Evolutionary conservation across 768 basidiomycete genomes (phyloP), one percentile per base, ranked within the genome.

Genomic region (Naganishia vaughanmartiniae): DNA sequence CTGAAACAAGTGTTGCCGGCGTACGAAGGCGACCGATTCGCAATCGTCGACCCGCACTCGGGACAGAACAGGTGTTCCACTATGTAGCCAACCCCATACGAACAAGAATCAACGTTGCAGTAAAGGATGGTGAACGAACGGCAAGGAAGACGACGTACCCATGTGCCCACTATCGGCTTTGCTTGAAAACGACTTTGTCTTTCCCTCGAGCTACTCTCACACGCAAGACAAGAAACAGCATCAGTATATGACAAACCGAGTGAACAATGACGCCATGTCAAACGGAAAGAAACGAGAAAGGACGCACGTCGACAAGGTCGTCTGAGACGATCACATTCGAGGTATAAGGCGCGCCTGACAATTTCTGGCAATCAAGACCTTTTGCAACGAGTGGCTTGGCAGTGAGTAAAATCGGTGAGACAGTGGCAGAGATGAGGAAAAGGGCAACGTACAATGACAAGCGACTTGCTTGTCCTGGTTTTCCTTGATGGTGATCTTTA

Each of bases 1-100:
- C 74, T 72, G 60, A 75, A 73, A 39, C 74, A 73, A 60, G 74
- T 75, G 24, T 71, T 65, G 10, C 74, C 76, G 30, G 74, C 76
- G 51, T 76, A 77, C 0, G 75, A 74, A 30, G 60, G 65, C 26
- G 75, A 74, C 45, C 73, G 73, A 67, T 74, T 74, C 15, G 74
- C 74, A 19, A 77, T 66, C n/a, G 76, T 70, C 11, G 72, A 74
- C 7, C 76, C 76, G 58, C 75, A 77, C 17, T 55, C 26, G 57
- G 57, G 57, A 34, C 57, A 58, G 34, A 58, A 58, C 34, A 58
- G 4, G 57, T 58, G 57, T 58, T 58, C 57, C 21, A 58, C 57
- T 58, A 24, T 21, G 6, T n/a, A 34, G 15, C 4, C 36, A 36
- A 5, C 36, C 5, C 5, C 36, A 36, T 15, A 15, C 42, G 17